These are phyloP conservation scores for Manihot esculenta DNA, from an alignment of 441 rosid species.

Conservation along the genomic window DNA sequence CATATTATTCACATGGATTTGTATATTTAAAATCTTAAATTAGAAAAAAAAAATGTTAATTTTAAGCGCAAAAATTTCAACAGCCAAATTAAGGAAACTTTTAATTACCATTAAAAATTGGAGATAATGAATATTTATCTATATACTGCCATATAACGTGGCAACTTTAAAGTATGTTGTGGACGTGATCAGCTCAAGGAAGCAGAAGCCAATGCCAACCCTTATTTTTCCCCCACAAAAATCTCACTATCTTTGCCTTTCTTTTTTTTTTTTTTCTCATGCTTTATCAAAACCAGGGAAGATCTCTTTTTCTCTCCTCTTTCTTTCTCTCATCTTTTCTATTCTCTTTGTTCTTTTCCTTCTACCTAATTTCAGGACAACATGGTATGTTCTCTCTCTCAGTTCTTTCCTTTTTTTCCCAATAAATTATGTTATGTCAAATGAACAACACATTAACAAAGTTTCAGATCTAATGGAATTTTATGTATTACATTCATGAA, in stretches of 20 bases:
- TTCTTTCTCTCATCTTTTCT: not conserved
- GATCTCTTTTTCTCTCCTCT: not conserved
- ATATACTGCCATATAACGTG: constrained; percentile 19
- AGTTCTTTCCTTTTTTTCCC: not conserved
- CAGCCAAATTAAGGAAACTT: too few species aligned
- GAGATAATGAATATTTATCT: too few species aligned
- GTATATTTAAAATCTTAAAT: too few species aligned
- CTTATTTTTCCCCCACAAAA: constrained; percentile 21
- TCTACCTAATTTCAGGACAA: not conserved
- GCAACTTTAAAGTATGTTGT: constrained; percentile 17
- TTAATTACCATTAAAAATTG: not conserved
- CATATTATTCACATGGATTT: too few species aligned
- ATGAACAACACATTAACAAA: too few species aligned
- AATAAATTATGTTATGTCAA: too few species aligned
- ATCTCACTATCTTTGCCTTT: constrained; percentile 21
- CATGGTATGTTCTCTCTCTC: constrained; percentile 23
- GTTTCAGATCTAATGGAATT: too few species aligned
- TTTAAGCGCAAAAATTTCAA: not conserved
- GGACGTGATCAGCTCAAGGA: constrained; percentile 7
- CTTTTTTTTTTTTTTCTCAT: not conserved
- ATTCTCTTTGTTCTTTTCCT: not conserved
- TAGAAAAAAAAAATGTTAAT: not conserved
- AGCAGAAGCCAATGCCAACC: not conserved
- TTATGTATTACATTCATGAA: too few species aligned
- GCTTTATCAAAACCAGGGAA: constrained; percentile 4